phyloP scores from a whole-genome alignment of 768 basidiomycete species.

The Trametes cingulata region DNA sequence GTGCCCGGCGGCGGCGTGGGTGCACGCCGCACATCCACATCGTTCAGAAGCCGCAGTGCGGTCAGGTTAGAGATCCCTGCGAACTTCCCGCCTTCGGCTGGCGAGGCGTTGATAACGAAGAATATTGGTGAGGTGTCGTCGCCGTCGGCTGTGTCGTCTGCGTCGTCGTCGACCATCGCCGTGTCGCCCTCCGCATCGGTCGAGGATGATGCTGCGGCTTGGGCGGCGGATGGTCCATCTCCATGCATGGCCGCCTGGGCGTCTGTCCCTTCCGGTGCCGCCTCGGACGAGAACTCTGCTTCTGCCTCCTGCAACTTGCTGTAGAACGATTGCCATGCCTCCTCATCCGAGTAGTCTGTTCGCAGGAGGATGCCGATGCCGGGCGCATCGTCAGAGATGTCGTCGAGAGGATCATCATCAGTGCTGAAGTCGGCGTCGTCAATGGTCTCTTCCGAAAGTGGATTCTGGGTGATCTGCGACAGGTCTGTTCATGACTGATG shows the following conservation, averaged over 20 bases:
- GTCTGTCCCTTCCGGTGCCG: conserved; percentile 24
- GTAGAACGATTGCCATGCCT: conserved; percentile 61
- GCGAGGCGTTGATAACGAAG: conserved; percentile 49
- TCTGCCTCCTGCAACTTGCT: conserved; percentile 54
- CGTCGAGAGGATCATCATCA: conserved; percentile 60
- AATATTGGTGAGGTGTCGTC: conserved; percentile 42
- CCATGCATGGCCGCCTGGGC: conserved; percentile 29
- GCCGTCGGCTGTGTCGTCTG: conserved; percentile 25
- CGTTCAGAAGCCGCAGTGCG: conserved; percentile 69
- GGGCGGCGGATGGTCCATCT: conserved; percentile 26
- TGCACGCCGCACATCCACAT: conserved; percentile 62
- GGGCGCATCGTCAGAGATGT: conserved; percentile 42
- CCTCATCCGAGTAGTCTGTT: conserved; percentile 69
- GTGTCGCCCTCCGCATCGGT: conserved; percentile 27
- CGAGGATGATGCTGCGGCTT: conserved; percentile 13
- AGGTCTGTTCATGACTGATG: background rate
- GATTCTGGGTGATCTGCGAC: conserved; percentile 15
- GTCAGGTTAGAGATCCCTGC: conserved; percentile 60
- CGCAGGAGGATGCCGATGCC: conserved; percentile 68
- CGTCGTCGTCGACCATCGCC: conserved; percentile 29
- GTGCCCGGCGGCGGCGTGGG: conserved; percentile 48
- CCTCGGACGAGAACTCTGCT: conserved; percentile 47
- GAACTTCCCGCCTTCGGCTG: conserved; percentile 44
- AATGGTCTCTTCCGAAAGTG: conserved; percentile 20
- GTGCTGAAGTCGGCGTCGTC: conserved; percentile 30